Conservation (phyloP, 768 basidiomycete genomes). For the Cystobasidiopsis lactophilus region DNA sequence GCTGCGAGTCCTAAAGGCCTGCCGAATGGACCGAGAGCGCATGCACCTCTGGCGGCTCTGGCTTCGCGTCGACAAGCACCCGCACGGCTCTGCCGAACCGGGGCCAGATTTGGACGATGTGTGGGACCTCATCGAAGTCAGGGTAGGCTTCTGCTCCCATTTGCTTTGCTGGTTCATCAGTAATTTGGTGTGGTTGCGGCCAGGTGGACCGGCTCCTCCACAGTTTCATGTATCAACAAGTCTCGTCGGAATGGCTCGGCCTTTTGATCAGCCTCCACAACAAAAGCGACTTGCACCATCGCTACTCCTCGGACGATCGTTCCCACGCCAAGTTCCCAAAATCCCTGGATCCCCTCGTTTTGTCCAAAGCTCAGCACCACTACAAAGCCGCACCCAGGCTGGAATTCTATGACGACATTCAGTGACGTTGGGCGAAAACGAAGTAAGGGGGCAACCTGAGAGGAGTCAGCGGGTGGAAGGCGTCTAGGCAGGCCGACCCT, state of each 20-base stretch:
- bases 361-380: too few species aligned
- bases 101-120: constrained; percentile 4
- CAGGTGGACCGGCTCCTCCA: not conserved
- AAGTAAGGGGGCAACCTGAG: too few species aligned
- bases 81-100: not conserved
- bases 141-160: not conserved
- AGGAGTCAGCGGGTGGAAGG: too few species aligned
- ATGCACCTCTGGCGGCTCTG: constrained; percentile 3
- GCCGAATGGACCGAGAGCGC: constrained; percentile 4
- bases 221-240: constrained; percentile 5
- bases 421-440: too few species aligned
- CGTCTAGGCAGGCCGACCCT: too few species aligned
- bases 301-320: not conserved
- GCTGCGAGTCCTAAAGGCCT: not conserved
- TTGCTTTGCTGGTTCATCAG: not conserved
- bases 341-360: too few species aligned
- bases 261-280: not conserved
- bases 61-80: not conserved
- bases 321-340: too few species aligned
- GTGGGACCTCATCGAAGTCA: constrained; percentile 6
- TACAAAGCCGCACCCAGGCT: too few species aligned
- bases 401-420: too few species aligned
- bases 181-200: not conserved
- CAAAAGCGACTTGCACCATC: not conserved
- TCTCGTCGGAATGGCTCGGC: not conserved